A percentile compares a stretch with the other conserved stretches of the same genome.
phyloP scores from a whole-genome alignment of 805 yeast genomes.

The Candida gorgasii region DNA sequence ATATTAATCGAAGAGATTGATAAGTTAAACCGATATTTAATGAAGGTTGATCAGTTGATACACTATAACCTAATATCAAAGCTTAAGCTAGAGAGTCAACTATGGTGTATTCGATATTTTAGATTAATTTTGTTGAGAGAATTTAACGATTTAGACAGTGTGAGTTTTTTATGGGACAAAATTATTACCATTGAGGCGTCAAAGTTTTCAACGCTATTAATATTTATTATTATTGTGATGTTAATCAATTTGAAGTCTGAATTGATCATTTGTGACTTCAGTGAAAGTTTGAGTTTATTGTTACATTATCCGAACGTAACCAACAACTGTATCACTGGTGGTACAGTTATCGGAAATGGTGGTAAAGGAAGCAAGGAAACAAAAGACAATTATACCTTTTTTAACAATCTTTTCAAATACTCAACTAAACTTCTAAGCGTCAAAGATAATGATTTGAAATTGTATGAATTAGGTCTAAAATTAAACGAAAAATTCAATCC shows the following conservation, averaged over 20 bases:
- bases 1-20: constrained; percentile 48
- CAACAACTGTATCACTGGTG: background rate
- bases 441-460: constrained; percentile 37
- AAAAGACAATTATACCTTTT: constrained; percentile 17
- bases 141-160: constrained; percentile 32
- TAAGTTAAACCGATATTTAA: constrained; percentile 46
- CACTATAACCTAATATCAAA: constrained; percentile 46
- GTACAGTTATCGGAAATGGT: constrained; percentile 19
- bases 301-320: constrained; percentile 47
- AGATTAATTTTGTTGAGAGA: constrained; percentile 50
- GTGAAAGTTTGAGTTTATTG: constrained; percentile 49
- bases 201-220: constrained; percentile 37
- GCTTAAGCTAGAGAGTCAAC: constrained; percentile 48
- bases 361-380: background rate
- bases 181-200: constrained; percentile 31
- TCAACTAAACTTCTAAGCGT: constrained; percentile 32
- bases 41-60: constrained; percentile 50
- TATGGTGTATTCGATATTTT: constrained; percentile 57
- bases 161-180: constrained; percentile 51
- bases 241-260: constrained; percentile 46
- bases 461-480: constrained; percentile 41
- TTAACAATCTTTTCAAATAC: constrained; percentile 31
- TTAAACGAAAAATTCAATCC: constrained; percentile 43
- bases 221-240: constrained; percentile 43
- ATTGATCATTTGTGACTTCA: constrained; percentile 49